Base-by-base conservation (phyloP, 2,329 filamentous ascomycete genomes). In the Cercospora citrullina region DNA sequence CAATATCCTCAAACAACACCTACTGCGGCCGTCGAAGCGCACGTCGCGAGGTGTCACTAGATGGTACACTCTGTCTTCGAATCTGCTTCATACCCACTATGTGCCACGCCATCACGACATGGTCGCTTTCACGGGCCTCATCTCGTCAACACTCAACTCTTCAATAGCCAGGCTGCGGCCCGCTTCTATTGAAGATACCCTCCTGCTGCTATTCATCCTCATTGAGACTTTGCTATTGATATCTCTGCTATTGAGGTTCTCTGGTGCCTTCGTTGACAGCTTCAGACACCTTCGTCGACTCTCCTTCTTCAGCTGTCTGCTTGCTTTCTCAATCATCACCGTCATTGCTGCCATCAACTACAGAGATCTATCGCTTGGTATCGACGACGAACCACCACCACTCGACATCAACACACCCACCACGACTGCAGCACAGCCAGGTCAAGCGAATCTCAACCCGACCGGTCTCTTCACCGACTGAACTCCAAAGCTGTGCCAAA, bases 201-300 rank as follows among this genome's bases (percentile, higher is more conserved):
- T 75, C 63, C 71, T 74, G 74, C 75, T 73, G 72, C 73, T 68
- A 55, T 60, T 72, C 60, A 67, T 72, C 55, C 67, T 67, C 68
- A 72, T 74, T 73, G 73, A 75, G 33, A 66, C 63, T 6, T 18
- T 65, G 30, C 60, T 74, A 67, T 69, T 75, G 66, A 61, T 60
- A 21, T 60, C 71, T 30, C 61, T 71, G 59, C 71, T 72, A 70
- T 74, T 72, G 60, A 72, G 36, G 14, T 36, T 66, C 16, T 26
- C 63, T 59, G 60, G 51, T 65, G 42, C 60, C 28, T 42, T 60
- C 63, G 26, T 33, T 39, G n/a, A 16, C 36, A 39, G 26, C n/a
- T 64, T 51, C 39, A 63, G 57, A 66, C 58, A 9, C 63, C 69
- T 66, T 69, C 66, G 33, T 66, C 63, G 59, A 60, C 39, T 60